Percentiles rank a stretch among this genome's conserved stretches.
Conservation (phyloP, 1,284 basidiomycete species). For the Malassezia sp. region DNA sequence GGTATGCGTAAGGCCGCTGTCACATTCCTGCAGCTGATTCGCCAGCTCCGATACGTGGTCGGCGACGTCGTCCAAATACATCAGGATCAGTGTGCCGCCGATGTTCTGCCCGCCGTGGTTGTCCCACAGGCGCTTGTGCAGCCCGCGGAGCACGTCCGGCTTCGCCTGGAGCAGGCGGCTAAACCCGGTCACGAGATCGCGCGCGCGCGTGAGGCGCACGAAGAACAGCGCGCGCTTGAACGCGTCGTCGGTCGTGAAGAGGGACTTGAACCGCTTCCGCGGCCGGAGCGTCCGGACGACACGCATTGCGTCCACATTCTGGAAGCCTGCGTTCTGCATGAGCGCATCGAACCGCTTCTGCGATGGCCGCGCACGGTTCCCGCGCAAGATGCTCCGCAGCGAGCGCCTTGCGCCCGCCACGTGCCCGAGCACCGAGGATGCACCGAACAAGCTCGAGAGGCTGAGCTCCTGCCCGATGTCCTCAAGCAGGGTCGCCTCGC, state of each 20-base stretch:
- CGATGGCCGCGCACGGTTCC: too few relatives aligned
- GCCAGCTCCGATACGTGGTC: conserved; percentile 85
- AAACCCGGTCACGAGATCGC: conserved; percentile 71
- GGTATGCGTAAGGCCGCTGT: conserved; percentile 73
- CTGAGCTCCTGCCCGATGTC: conserved; percentile 52
- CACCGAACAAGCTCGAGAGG: too few relatives aligned
- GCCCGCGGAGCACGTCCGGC: conserved; percentile 66
- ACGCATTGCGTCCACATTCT: too few relatives aligned
- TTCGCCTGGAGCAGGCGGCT: conserved; percentile 68
- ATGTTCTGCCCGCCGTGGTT: conserved; percentile 37
- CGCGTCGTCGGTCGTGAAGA: conserved; percentile 28
- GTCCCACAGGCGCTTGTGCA: conserved; percentile 60
- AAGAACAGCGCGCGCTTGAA: conserved; percentile 49
- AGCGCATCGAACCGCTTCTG: too few relatives aligned
- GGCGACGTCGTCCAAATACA: conserved; percentile 86
- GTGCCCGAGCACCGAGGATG: too few relatives aligned
- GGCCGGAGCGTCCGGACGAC: too few relatives aligned
- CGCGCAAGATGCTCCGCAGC: too few relatives aligned
- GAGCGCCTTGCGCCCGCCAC: too few relatives aligned
- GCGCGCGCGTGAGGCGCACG: conserved; percentile 65
- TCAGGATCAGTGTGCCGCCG: conserved; percentile 14
- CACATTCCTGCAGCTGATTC: conserved; percentile 73
- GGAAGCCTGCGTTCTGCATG: too few relatives aligned
- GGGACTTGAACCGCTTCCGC: too few relatives aligned
- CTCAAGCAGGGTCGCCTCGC: conserved; percentile 74